Evolutionary conservation across 169 alveolate species (phyloP).

Genomic region (Cryptosporidium viatorum): DNA sequence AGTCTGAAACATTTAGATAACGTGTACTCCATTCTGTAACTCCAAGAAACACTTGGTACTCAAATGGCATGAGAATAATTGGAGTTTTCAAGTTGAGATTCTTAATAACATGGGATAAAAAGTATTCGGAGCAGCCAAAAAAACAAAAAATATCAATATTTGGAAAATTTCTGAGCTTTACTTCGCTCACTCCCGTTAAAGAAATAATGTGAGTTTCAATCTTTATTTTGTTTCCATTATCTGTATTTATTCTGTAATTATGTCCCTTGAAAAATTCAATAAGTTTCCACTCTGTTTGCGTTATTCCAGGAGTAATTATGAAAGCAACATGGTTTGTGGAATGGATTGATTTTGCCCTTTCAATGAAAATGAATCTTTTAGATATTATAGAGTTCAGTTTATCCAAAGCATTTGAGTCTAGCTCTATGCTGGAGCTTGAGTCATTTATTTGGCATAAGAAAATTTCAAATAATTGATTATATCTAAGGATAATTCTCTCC

Average conservation of each 20-base stretch:
- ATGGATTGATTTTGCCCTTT: slow-evolving; percentile 28
- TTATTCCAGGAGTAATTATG: slow-evolving; percentile 43
- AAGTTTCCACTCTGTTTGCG: slow-evolving; percentile 27
- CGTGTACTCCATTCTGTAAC: slow-evolving; percentile 43
- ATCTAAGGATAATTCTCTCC: slow-evolving; percentile 25
- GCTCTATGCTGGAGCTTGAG: not conserved
- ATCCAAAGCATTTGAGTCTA: not conserved
- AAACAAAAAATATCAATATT: slow-evolving; percentile 58
- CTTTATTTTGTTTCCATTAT: not conserved
- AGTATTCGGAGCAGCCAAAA: slow-evolving; percentile 63
- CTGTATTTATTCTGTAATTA: slow-evolving; percentile 5
- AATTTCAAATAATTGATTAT: slow-evolving; percentile 24
- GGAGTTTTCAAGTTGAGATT: slow-evolving; percentile 1
- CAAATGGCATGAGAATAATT: slow-evolving; percentile 50
- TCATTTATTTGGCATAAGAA: not conserved
- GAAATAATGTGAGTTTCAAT: slow-evolving; percentile 53
- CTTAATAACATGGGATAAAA: slow-evolving; percentile 8
- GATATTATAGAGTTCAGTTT: slow-evolving; percentile 10
- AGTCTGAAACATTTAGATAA: slow-evolving; percentile 9
- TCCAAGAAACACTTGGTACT: slow-evolving; percentile 58
- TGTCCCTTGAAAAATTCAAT: not conserved
- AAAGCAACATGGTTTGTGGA: slow-evolving; percentile 21
- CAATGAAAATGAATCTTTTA: slow-evolving; percentile 40
- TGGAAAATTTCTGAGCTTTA: slow-evolving; percentile 49
- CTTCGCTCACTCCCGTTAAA: slow-evolving; percentile 54